Evolutionary conservation across 306 rosid species (phyloP), one percentile per base, ranked within the genome.

Genomic region (Echinosophora koreensis): DNA sequence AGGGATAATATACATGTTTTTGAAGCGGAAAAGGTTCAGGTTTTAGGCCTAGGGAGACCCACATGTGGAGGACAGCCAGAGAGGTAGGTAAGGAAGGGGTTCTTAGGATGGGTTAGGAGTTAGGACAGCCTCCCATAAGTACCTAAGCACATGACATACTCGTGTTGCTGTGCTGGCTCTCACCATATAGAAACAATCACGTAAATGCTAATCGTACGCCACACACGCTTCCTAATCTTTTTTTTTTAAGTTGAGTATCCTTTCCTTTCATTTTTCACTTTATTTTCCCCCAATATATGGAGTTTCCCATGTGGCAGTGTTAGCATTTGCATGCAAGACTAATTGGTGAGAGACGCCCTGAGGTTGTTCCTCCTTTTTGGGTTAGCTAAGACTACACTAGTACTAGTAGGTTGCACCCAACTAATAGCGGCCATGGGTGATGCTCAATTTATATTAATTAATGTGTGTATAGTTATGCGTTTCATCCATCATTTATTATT

Each of bases 121-220:
- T 46, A 46, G 87, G 88, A 75, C 84, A 72, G 47, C 70, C 69
- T 77, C 74, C 74, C 87, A 41, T 78, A 71, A 27, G 54, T 77
- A 75, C 86, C 83, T 59, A 79, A 71, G 87, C 91, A 89, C 88
- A 91, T 91, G 93, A 86, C 66, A 49, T 3, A 17, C 88, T 73
- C 70, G 81, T 80, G 80, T 77, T 80, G 71, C 54, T 82, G 71
- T 81, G 89, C 88, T 89, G 89, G 76, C 80, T 70, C 13, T 80
- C 85, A 86, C 82, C 59, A 57, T 27, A 28, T 42, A 4, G 2
- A 50, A 30, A 69, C 78, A 37, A 66, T 77, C 70, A 65, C 63
- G 55, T 71, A 42, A 57, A 13, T 64, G 61, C 75, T 57, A 46
- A 60, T 60, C 68, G 27, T 37, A 49, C 54, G 28, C 55, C 77